phyloP scores from a whole-genome alignment of 352 stramenopile genomes.

The Phytophthora rubi region DNA sequence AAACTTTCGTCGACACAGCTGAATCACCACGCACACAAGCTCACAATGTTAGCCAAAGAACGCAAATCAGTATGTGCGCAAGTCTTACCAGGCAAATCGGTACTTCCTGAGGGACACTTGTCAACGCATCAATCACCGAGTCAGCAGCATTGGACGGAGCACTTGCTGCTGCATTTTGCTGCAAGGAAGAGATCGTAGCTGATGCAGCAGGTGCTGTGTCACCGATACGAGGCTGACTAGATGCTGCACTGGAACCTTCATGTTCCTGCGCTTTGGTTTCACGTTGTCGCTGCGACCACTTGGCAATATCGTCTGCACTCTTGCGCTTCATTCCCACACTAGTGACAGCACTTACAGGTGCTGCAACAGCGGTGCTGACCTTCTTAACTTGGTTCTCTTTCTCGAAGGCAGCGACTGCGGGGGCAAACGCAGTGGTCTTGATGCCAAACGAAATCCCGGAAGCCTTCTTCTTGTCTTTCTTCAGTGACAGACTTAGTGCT shows the following conservation, averaged over 20 bases:
- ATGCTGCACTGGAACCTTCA: background rate
- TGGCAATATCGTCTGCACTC: conserved; percentile 80
- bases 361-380: background rate
- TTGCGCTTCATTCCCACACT: conserved; percentile 68
- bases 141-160: conserved; percentile 13
- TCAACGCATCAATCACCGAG: conserved; percentile 45
- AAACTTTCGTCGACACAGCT: conserved; percentile 88
- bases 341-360: conserved; percentile 17
- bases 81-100: conserved; percentile 82
- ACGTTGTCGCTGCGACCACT: conserved; percentile 77
- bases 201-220: background rate
- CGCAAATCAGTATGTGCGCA: background rate
- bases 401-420: conserved; percentile 13
- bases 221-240: background rate
- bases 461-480: conserved; percentile 73
- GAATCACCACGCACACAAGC: background rate
- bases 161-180: conserved; percentile 1
- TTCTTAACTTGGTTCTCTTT: conserved; percentile 3
- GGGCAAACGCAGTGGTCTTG: conserved; percentile 45
- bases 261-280: conserved; percentile 24
- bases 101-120: conserved; percentile 55
- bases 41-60: conserved; percentile 3
- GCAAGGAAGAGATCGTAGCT: background rate
- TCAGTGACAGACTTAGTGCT: conserved; percentile 47
- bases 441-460: conserved; percentile 63